Evolutionary conservation across 257 asterid species (phyloP).

Genomic region (Eustoma russellianum): DNA sequence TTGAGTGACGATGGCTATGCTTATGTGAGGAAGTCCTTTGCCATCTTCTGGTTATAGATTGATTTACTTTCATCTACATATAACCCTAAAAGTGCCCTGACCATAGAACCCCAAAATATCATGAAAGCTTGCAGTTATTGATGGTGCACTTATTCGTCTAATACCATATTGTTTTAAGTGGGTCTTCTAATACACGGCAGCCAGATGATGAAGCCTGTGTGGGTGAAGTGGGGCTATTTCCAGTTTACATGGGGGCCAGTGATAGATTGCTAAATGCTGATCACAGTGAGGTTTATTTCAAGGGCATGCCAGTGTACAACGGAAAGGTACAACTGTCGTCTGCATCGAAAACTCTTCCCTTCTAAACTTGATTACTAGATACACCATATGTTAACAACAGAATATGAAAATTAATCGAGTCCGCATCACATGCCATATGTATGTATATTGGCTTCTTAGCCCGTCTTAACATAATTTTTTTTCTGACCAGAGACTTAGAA

Average conservation of each 20-base stretch:
- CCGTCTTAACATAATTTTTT: neutral
- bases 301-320: constrained; percentile 76
- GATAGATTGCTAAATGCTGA: constrained; percentile 80
- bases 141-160: too few species aligned
- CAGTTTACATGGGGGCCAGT: constrained; percentile 68
- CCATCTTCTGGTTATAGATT: constrained; percentile 1
- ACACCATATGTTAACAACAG: too few species aligned
- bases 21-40: constrained; percentile 41
- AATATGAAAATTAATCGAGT: too few species aligned
- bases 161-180: neutral
- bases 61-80: neutral
- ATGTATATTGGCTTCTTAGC: neutral
- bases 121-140: too few species aligned
- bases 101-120: too few species aligned
- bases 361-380: neutral
- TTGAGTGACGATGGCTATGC: constrained; percentile 62
- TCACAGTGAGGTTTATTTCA: constrained; percentile 75
- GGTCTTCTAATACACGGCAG: constrained; percentile 26
- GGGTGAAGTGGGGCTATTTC: constrained; percentile 82
- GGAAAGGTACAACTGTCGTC: constrained; percentile 50
- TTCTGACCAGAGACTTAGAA: constrained; percentile 59
- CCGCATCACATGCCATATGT: too few species aligned
- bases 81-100: too few species aligned
- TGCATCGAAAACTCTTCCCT: neutral
- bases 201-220: constrained; percentile 66